phyloP scores from a whole-genome alignment of 2,329 filamentous ascomycete genomes.

The Microcera coccophila region DNA sequence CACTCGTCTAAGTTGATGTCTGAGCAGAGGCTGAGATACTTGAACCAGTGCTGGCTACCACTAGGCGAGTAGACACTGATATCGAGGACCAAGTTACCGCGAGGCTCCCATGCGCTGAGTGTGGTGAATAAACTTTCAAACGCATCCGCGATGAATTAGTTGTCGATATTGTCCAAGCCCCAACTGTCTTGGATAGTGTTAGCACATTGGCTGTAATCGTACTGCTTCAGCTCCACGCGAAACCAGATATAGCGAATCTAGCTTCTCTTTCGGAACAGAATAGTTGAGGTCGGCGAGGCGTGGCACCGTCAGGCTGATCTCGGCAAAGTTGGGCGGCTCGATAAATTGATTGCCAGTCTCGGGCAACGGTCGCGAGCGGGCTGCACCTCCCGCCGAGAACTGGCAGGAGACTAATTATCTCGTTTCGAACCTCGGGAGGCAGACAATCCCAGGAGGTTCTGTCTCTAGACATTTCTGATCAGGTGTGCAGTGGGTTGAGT shows the following conservation, averaged over 20 bases:
- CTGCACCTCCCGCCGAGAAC: too few relatives aligned
- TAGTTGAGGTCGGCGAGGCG: constrained; percentile 27
- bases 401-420: too few relatives aligned
- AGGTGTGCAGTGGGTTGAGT: too few relatives aligned
- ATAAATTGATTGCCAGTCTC: constrained; percentile 8
- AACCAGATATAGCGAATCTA: constrained; percentile 23
- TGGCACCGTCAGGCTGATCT: constrained; percentile 28
- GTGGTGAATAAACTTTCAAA: constrained; percentile 29
- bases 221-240: constrained; percentile 19
- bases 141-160: constrained; percentile 25
- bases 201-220: constrained; percentile 15
- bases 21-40: constrained; percentile 27
- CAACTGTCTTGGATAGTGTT: constrained; percentile 7
- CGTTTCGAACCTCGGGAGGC: too few relatives aligned
- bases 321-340: constrained; percentile 11
- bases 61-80: constrained; percentile 37
- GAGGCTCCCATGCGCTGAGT: constrained; percentile 32
- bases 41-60: constrained; percentile 35
- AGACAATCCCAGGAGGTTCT: too few relatives aligned
- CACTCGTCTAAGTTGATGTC: constrained; percentile 14
- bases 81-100: constrained; percentile 33
- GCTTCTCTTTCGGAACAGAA: constrained; percentile 27
- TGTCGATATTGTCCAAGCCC: constrained; percentile 21
- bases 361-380: constrained; percentile 8
- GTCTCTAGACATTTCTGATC: too few relatives aligned